Evolutionary conservation across 208 protist species (phyloP).

Genomic region (Phytomonas francai): DNA sequence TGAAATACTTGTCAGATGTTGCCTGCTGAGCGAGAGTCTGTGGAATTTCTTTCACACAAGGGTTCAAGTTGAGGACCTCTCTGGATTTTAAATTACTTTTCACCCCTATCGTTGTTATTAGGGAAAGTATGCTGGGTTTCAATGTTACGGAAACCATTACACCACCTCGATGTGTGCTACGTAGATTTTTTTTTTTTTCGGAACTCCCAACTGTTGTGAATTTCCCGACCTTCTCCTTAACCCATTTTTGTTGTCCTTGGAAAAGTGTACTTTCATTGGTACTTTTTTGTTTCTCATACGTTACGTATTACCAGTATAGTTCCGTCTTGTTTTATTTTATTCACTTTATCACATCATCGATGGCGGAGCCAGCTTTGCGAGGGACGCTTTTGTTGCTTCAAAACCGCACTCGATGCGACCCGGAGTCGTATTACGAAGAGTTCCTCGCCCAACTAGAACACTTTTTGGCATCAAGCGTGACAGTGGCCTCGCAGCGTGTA

Average conservation of each 20-base stretch:
- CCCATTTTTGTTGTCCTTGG: constrained; percentile 4
- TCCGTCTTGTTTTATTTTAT: constrained; percentile 13
- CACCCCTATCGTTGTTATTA: background rate
- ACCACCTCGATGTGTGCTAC: background rate
- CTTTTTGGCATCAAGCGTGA: constrained; percentile 86
- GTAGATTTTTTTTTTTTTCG: background rate
- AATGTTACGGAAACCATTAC: background rate
- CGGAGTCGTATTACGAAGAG: constrained; percentile 93
- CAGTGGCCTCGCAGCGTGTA: constrained; percentile 79
- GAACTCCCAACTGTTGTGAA: background rate
- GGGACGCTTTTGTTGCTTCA: constrained; percentile 93
- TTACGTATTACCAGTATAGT: constrained; percentile 1
- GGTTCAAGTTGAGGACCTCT: background rate
- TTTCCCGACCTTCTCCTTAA: constrained; percentile 9
- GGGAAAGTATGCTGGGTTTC: background rate
- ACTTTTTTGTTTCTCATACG: constrained; percentile 5
- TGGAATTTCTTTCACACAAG: background rate
- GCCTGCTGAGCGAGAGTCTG: background rate
- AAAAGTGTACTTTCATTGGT: background rate
- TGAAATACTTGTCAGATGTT: background rate
- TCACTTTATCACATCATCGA: constrained; percentile 10
- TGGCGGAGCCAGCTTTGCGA: constrained; percentile 72
- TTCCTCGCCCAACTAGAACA: constrained; percentile 93
- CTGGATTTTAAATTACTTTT: background rate
- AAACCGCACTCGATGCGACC: constrained; percentile 93